These are phyloP conservation scores for Oryza brachyantha DNA, from an alignment of 176 grass and related monocot genomes.

Conservation along the genomic window DNA sequence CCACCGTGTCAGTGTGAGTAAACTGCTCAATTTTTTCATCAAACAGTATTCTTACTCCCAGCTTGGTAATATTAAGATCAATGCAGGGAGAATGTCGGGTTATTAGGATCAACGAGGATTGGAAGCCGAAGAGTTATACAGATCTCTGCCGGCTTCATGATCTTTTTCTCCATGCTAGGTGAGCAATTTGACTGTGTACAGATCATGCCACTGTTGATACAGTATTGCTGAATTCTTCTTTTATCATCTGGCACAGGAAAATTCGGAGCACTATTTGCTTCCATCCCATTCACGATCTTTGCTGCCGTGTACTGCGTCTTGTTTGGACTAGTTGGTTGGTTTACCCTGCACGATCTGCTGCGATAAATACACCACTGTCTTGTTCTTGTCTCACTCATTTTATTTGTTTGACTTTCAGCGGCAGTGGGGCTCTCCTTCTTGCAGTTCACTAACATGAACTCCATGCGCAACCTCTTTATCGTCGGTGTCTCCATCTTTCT, in stretches of 20 bases:
- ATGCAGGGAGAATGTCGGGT: constrained; percentile 89
- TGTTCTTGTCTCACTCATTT: constrained; percentile 14
- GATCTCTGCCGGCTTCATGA: constrained; percentile 96
- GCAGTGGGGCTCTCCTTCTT: constrained; percentile 92
- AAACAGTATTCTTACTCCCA: neutral
- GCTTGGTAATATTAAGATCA: neutral
- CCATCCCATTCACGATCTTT: constrained; percentile 93
- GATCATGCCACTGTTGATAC: neutral
- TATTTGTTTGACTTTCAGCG: constrained; percentile 42
- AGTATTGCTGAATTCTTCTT: neutral
- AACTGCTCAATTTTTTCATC: neutral
- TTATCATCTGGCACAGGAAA: constrained; percentile 49
- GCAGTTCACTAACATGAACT: constrained; percentile 99
- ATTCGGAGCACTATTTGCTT: constrained; percentile 94
- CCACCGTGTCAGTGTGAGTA: constrained; percentile 91
- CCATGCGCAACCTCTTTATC: constrained; percentile 99
- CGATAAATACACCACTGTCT: neutral
- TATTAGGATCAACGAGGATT: constrained; percentile 84
- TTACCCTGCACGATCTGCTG: constrained; percentile 1
- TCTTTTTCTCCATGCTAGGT: constrained; percentile 98
- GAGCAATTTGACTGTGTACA: constrained; percentile 16
- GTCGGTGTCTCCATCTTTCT: constrained; percentile 92
- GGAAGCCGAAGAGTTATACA: constrained; percentile 93
- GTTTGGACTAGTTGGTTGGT: constrained; percentile 87
- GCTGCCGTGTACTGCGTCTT: constrained; percentile 87